These are phyloP conservation scores for Saccharata proteae DNA, from an alignment of 2,329 filamentous ascomycete genomes.

Conservation along the genomic window DNA sequence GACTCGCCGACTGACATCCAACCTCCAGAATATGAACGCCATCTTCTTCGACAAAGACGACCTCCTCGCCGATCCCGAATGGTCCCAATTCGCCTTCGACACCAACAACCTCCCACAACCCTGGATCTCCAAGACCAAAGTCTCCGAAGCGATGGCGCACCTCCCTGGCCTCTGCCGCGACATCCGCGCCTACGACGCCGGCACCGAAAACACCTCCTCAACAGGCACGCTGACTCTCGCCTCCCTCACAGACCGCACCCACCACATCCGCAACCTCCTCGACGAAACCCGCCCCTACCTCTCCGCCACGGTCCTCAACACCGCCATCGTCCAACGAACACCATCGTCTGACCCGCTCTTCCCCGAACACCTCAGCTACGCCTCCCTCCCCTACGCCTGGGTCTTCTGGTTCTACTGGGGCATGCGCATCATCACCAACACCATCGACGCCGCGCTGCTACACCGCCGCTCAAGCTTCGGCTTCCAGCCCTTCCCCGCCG, in stretches of 20 bases:
- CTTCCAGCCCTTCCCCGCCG: neutral
- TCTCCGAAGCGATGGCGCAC: slow-evolving; percentile 2
- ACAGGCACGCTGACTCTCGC: neutral
- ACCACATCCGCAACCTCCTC: neutral
- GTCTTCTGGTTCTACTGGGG: slow-evolving; percentile 8
- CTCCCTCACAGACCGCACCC: neutral
- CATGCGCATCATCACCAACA: slow-evolving; percentile 3
- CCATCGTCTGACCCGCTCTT: neutral
- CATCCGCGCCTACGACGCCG: slow-evolving; percentile 2
- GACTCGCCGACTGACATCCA: neutral
- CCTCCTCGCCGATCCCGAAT: slow-evolving; percentile 18
- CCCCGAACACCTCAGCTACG: neutral
- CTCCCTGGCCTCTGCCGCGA: slow-evolving; percentile 2
- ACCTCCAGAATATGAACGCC: slow-evolving; percentile 3
- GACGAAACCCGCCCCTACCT: slow-evolving; percentile 3
- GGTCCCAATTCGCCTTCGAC: slow-evolving; percentile 22
- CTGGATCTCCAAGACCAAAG: slow-evolving; percentile 2
- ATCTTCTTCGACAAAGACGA: slow-evolving; percentile 5
- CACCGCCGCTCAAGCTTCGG: neutral
- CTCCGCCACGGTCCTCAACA: neutral
- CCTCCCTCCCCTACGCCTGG: slow-evolving; percentile 5
- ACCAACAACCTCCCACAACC: slow-evolving; percentile 13
- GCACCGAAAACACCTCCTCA: too few species aligned
- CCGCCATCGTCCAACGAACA: neutral
- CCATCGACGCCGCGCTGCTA: slow-evolving; percentile 5